Evolutionary conservation across 2,329 filamentous ascomycete species (phyloP), one percentile per base, ranked within the genome.

Genomic region (Tympanopsis confertula): DNA sequence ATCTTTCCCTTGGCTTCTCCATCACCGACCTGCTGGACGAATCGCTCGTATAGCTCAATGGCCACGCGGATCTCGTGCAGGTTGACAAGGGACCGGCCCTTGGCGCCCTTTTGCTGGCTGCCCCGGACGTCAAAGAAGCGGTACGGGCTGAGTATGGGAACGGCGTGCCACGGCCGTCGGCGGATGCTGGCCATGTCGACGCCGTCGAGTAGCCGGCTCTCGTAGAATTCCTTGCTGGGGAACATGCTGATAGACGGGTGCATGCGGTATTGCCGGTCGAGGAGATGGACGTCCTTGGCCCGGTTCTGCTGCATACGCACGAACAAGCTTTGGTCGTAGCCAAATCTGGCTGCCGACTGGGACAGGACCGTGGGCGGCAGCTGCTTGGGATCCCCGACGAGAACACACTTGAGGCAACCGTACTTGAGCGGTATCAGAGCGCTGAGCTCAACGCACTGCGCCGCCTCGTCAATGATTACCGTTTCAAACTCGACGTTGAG

Each of bases 261-360:
- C 93, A 98, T 98, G 60, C 91, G 91, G 56, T 98, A 98, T 54
- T 98, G 91, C 39, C 83, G 91, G 53, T 96, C 88, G n/a, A 98
- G 75, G 19, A 98, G 69, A 62, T 98, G 89, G 13, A 98, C 79
- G 45, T 93, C 82, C 20, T 83, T 68, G 1, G 86, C 85, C 49
- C 89, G 80, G 45, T 95, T 95, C 50, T 80, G 79, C 55, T 96
- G 91, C 89, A 98, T 98, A 22, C 91, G 83, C 38, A 96, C 91
- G 63, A 98, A 98, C 60, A 98, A 66, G 69, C 86, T 94, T 62
- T 98, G 91, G 53, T 96, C 89, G 59, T 96, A 98, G 45, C 91
- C 87, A 57, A 88, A 96, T 26, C 79, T 76, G 13, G 88, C 85
- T 3, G 91, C 91, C 48, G 88, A 88, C 54, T 91, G 86, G 2